Percentiles rank a stretch among this genome's conserved stretches.
Evolutionary conservation across 129 eudicot species (phyloP).

Genomic region (Arctium minus): DNA sequence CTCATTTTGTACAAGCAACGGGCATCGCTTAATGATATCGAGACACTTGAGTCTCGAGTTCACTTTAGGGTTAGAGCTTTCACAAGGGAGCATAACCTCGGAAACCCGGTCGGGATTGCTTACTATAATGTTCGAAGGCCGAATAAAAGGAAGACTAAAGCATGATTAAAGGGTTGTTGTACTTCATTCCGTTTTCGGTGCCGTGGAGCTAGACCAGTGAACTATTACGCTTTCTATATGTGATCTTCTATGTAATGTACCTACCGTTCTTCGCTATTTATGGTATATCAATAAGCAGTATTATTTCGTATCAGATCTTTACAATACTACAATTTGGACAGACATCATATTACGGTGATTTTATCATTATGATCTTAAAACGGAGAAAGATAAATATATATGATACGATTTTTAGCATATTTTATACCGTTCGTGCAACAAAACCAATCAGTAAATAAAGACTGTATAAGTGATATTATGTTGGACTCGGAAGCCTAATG

Average conservation of each 20-base stretch:
- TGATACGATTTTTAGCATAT: no score
- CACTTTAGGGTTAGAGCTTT: conserved; percentile 5
- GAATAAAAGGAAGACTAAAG: neutral
- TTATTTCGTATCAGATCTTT: neutral
- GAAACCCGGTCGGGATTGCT: conserved; percentile 12
- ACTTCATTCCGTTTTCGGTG: neutral
- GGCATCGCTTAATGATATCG: neutral
- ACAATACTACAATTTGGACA: neutral
- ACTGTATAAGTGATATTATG: neutral
- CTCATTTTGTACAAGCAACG: conserved; percentile 14
- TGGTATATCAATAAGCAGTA: neutral
- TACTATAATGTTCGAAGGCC: conserved; percentile 21
- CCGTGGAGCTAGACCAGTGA: no score
- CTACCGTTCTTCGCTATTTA: neutral
- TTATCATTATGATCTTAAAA: no score
- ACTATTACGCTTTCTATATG: neutral
- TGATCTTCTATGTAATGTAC: neutral
- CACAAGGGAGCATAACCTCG: conserved; percentile 5
- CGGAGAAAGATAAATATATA: no score
- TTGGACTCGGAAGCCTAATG: neutral
- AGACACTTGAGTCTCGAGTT: neutral
- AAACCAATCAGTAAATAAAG: neutral
- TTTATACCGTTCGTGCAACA: no score
- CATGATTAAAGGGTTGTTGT: neutral
- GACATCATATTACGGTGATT: no score